Percentiles rank a stretch among this genome's conserved stretches.
Evolutionary conservation across 257 asterid genomes (phyloP).

Genomic region (Coffea eugenioides): DNA sequence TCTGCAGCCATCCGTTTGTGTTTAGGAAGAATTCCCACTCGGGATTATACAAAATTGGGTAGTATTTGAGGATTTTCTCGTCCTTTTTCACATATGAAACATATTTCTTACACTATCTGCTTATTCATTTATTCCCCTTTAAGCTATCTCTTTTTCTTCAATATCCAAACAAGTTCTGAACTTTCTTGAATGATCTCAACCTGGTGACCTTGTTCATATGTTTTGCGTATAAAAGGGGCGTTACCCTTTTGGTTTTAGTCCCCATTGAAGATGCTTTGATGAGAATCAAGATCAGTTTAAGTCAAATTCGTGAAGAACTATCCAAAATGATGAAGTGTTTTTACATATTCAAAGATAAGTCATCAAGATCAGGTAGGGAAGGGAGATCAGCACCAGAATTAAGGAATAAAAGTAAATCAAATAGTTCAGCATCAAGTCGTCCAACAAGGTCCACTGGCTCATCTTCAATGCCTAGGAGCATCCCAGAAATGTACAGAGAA

Average conservation of each 20-base stretch:
- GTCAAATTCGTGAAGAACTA: background rate
- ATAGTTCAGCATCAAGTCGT: slow-evolving; percentile 29
- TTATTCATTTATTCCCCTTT: background rate
- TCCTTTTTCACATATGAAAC: background rate
- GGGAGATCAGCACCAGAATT: slow-evolving; percentile 67
- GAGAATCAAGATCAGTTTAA: background rate
- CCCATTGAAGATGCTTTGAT: slow-evolving; percentile 6
- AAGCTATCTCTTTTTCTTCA: background rate
- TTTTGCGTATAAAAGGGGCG: background rate
- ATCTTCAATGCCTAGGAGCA: slow-evolving; percentile 43
- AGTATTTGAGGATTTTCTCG: background rate
- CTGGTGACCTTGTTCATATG: background rate
- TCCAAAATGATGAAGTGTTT: slow-evolving; percentile 62
- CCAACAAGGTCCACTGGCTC: slow-evolving; percentile 68
- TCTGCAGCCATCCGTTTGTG: background rate
- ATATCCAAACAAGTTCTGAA: background rate
- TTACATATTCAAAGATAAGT: slow-evolving; percentile 47
- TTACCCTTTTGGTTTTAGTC: background rate
- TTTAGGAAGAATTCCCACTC: slow-evolving; percentile 12
- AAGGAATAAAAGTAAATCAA: slow-evolving; percentile 27
- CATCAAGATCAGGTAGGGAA: slow-evolving; percentile 27
- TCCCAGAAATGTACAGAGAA: slow-evolving; percentile 73
- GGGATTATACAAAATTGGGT: background rate
- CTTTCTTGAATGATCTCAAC: background rate
- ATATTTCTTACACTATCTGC: background rate